phyloP scores from a whole-genome alignment of 2,329 filamentous ascomycete species.

The Diplodia seriata region DNA sequence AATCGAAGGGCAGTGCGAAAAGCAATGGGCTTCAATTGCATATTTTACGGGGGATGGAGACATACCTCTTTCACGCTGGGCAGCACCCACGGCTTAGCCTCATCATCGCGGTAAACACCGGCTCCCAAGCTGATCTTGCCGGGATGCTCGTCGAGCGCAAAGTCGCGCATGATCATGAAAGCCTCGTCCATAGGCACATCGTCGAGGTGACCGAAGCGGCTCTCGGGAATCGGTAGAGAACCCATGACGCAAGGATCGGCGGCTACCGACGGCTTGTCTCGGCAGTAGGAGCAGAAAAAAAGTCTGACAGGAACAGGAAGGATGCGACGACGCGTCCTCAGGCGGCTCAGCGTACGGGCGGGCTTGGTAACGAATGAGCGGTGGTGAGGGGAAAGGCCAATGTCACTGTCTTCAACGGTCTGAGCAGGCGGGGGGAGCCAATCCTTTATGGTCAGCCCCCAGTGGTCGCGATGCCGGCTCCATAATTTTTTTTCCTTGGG shows the following conservation, averaged over 20 bases:
- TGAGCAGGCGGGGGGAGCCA: neutral
- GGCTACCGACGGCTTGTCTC: slow-evolving; percentile 26
- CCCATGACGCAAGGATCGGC: slow-evolving; percentile 27
- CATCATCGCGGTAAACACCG: slow-evolving; percentile 52
- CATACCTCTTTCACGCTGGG: slow-evolving; percentile 42
- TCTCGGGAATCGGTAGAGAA: slow-evolving; percentile 28
- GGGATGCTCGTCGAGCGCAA: slow-evolving; percentile 33
- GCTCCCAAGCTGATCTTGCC: slow-evolving; percentile 51
- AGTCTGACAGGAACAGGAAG: slow-evolving; percentile 13
- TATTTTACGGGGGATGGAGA: neutral
- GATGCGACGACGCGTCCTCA: neutral
- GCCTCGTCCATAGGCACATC: slow-evolving; percentile 28
- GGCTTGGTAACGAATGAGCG: neutral
- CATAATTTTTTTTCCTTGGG: slow-evolving; percentile 23
- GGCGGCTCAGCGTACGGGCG: slow-evolving; percentile 7
- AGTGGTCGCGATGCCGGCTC: neutral
- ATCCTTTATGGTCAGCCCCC: slow-evolving; percentile 21
- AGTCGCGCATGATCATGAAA: slow-evolving; percentile 33
- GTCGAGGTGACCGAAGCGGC: slow-evolving; percentile 27
- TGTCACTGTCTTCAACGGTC: neutral
- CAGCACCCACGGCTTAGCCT: slow-evolving; percentile 49
- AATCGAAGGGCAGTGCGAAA: neutral
- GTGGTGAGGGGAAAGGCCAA: neutral
- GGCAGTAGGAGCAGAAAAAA: neutral
- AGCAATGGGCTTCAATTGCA: slow-evolving; percentile 2